Percentiles rank a stretch among this genome's conserved stretches.
Evolutionary conservation across 2,329 filamentous ascomycete genomes (phyloP).

Genomic region (Talaromyces sp.): DNA sequence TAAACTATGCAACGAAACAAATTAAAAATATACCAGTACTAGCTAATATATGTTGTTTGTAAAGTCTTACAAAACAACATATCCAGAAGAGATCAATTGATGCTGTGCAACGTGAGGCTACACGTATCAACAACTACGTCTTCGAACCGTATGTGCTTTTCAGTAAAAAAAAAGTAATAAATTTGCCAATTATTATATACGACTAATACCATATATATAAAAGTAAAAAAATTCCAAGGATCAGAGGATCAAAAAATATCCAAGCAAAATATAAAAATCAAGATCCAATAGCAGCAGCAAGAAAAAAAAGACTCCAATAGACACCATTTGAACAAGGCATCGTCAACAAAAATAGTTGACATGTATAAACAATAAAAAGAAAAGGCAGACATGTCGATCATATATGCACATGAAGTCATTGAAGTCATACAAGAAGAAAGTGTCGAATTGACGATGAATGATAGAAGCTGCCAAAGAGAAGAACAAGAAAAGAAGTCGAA

Average conservation of each 20-base stretch:
- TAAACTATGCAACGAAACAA: too few species aligned
- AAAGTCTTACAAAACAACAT: too few species aligned
- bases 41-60: too few species aligned
- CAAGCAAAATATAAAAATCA: background rate
- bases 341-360: background rate
- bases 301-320: background rate
- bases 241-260: background rate
- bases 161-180: background rate
- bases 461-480: background rate
- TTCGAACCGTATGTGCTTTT: too few species aligned
- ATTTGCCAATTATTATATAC: background rate
- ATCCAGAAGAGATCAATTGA: too few species aligned
- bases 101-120: too few species aligned
- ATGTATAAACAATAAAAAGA: background rate
- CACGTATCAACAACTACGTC: too few species aligned
- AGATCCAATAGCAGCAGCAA: background rate
- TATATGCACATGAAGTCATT: conserved; percentile 2
- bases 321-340: background rate
- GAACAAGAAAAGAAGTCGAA: background rate
- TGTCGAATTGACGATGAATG: background rate
- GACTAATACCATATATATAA: background rate
- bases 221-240: background rate
- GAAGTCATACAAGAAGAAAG: background rate
- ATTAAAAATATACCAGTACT: too few species aligned
- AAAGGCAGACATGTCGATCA: background rate